Conservation (phyloP, 306 rosid species). For the Trifolium subterraneum region DNA sequence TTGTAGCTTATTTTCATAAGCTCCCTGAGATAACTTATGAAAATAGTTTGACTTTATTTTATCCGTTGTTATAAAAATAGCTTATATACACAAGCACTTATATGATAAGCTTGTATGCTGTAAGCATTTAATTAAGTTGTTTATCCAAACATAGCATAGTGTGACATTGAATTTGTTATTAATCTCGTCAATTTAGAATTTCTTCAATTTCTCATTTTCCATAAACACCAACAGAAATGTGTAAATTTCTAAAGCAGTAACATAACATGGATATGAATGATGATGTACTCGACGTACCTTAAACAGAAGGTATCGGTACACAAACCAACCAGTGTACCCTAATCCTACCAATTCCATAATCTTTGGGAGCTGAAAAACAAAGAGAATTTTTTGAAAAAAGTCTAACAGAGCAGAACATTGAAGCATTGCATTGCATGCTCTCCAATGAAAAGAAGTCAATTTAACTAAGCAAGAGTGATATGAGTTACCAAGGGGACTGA, state of each 20-base stretch:
- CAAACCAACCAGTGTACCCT: constrained; percentile 99
- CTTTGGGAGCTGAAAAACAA: constrained; percentile 86
- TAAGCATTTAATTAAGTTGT: too few species aligned
- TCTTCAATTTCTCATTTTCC: neutral
- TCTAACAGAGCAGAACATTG: constrained; percentile 1
- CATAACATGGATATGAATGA: neutral
- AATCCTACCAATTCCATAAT: constrained; percentile 96
- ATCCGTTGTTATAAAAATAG: too few species aligned
- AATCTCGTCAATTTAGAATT: neutral
- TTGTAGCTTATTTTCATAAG: too few species aligned
- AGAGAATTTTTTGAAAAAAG: constrained; percentile 25
- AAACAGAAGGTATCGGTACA: constrained; percentile 98
- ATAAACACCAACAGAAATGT: neutral
- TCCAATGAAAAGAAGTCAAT: constrained; percentile 12
- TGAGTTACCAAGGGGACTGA: constrained; percentile 88
- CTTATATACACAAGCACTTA: too few species aligned
- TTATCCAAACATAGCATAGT: too few species aligned
- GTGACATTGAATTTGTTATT: neutral
- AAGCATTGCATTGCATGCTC: constrained; percentile 22
- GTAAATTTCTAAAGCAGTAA: constrained; percentile 17
- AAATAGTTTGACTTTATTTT: too few species aligned
- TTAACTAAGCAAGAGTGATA: constrained; percentile 1
- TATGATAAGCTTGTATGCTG: too few species aligned
- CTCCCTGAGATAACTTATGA: too few species aligned
- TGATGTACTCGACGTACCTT: constrained; percentile 57